Conservation (phyloP, 116 monocot species). For the Posidonia oceanica region DNA sequence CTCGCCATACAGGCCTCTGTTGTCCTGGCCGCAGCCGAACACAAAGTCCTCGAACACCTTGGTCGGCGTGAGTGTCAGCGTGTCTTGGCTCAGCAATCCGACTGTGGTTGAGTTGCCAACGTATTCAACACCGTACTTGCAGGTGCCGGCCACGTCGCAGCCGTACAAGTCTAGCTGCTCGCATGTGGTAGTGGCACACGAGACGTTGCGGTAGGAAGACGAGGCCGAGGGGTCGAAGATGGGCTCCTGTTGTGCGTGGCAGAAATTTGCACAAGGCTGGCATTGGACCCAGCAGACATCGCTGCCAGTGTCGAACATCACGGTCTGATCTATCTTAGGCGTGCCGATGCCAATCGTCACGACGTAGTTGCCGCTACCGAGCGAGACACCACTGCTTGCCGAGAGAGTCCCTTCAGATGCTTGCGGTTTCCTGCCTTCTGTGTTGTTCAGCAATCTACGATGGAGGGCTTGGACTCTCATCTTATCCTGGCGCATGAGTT, state of each 20-base stretch:
- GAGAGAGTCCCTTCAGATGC: conserved; percentile 6
- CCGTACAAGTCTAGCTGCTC: neutral
- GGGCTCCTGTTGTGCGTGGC: conserved; percentile 23
- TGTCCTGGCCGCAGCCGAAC: conserved; percentile 53
- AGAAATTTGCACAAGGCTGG: conserved; percentile 1
- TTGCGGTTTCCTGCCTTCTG: neutral
- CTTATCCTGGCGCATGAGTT: conserved; percentile 32
- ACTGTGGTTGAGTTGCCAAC: conserved; percentile 14
- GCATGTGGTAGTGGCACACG: conserved; percentile 21
- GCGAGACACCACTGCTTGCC: neutral
- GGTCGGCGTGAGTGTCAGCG: conserved; percentile 13
- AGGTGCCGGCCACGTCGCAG: neutral
- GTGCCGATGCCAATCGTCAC: conserved; percentile 38
- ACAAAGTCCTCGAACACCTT: conserved; percentile 23
- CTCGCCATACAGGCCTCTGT: conserved; percentile 33
- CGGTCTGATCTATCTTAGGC: conserved; percentile 19
- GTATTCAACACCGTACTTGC: conserved; percentile 23
- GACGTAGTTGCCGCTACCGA: conserved; percentile 20
- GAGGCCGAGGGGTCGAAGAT: conserved; percentile 29
- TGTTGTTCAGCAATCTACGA: neutral
- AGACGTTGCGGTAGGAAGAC: conserved; percentile 19
- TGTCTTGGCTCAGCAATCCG: conserved; percentile 20
- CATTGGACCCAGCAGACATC: conserved; percentile 38
- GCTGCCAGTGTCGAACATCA: conserved; percentile 21
- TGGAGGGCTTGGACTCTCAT: conserved; percentile 32